Conservation (phyloP, 2,329 filamentous ascomycete genomes). For the Aspergillus japonicus region DNA sequence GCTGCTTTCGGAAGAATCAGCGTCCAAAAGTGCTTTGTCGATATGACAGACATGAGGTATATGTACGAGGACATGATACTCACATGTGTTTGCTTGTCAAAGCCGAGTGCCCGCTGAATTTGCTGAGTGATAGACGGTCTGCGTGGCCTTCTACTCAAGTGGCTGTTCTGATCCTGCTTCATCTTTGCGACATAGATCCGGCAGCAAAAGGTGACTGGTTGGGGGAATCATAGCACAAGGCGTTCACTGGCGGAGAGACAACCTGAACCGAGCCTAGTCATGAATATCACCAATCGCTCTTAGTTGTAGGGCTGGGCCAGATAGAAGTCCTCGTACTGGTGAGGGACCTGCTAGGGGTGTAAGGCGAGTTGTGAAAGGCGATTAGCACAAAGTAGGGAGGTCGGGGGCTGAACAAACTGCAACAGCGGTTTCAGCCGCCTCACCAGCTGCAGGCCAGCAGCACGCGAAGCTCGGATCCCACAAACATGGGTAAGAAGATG, state of each 20-base stretch:
- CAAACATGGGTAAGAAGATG: neutral
- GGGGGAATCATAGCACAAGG: neutral
- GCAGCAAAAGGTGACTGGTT: neutral
- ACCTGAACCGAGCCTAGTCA: neutral
- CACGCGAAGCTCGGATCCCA: neutral
- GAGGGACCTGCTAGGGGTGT: neutral
- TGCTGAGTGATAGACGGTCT: conserved; percentile 24
- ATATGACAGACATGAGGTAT: neutral
- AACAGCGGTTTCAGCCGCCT: neutral
- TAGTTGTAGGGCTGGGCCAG: neutral
- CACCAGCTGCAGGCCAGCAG: neutral
- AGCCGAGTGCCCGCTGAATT: conserved; percentile 23
- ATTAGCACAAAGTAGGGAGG: neutral
- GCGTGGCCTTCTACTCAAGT: conserved; percentile 15
- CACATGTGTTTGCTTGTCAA: conserved; percentile 19
- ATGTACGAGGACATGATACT: conserved; percentile 4
- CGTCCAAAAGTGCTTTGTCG: neutral
- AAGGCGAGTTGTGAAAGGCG: neutral
- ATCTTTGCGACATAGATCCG: neutral
- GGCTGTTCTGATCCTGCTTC: conserved; percentile 9
- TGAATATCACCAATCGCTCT: neutral
- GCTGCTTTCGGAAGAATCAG: conserved; percentile 7
- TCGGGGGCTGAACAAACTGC: neutral
- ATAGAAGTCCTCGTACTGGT: neutral
- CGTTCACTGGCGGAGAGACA: neutral